phyloP scores from a whole-genome alignment of 768 basidiomycete species.

The Boletus insuetus region DNA sequence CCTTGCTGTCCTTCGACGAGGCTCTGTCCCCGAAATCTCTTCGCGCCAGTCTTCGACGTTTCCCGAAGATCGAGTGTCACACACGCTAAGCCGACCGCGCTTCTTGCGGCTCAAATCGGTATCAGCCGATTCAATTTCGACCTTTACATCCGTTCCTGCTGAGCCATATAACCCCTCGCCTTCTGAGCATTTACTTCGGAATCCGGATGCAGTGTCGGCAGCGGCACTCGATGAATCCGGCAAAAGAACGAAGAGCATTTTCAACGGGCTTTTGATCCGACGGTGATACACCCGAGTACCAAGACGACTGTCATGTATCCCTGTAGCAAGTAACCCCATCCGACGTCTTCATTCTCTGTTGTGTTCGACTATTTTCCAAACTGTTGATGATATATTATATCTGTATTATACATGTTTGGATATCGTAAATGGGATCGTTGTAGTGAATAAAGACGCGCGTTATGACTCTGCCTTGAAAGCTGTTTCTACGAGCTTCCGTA shows the following conservation, averaged over 20 bases:
- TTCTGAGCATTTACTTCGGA: conserved; percentile 2
- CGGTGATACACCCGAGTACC: conserved; percentile 25
- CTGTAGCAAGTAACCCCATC: background rate
- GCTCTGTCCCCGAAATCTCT: conserved; percentile 27
- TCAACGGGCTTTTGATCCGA: conserved; percentile 40
- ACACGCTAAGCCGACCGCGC: conserved; percentile 20
- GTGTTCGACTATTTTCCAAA: conserved; percentile 7
- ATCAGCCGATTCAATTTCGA: conserved; percentile 56
- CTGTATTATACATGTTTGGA: conserved; percentile 25
- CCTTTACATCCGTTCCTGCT: conserved; percentile 13
- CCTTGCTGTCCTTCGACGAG: conserved; percentile 21
- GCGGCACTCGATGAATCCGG: conserved; percentile 19
- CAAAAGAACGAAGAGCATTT: conserved; percentile 37
- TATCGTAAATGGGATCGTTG: conserved; percentile 4
- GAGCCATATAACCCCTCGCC: conserved; percentile 7
- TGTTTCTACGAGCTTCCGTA: conserved; percentile 50
- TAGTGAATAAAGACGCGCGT: background rate
- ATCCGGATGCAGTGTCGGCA: conserved; percentile 4
- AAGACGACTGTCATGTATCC: background rate
- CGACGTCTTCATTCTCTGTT: background rate
- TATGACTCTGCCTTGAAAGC: conserved; percentile 32
- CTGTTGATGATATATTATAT: conserved; percentile 16
- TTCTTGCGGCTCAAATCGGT: conserved; percentile 47
- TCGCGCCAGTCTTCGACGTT: conserved; percentile 6
- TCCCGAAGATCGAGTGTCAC: conserved; percentile 20